A percentile compares a stretch with the other conserved stretches of the same genome.
Conservation (phyloP, 257 asterid species). For the Anisodus tanguticus region DNA sequence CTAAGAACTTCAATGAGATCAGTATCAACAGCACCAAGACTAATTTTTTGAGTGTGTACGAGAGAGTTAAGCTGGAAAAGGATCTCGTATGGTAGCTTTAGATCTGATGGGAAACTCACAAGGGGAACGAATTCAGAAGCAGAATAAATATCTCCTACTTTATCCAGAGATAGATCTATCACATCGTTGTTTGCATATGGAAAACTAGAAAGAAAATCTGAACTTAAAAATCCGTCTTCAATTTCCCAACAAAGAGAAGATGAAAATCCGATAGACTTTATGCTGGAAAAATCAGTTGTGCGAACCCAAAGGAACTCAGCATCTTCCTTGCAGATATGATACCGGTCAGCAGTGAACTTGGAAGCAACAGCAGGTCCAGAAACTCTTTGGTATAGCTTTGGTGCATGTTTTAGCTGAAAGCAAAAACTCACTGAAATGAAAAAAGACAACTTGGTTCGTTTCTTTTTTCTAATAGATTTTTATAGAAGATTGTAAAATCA, state of each 20-base stretch:
- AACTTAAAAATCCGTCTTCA: conserved; percentile 46
- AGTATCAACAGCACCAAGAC: conserved; percentile 62
- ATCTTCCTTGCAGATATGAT: conserved; percentile 79
- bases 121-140: conserved; percentile 70
- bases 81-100: conserved; percentile 64
- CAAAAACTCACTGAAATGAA: conserved; percentile 10
- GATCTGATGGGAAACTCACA: conserved; percentile 44
- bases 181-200: conserved; percentile 53
- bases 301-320: conserved; percentile 80
- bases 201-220: conserved; percentile 51
- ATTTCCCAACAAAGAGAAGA: conserved; percentile 80
- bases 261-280: conserved; percentile 69
- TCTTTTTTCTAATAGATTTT: conserved; percentile 5
- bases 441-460: not conserved
- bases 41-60: conserved; percentile 75
- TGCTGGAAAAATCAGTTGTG: conserved; percentile 78
- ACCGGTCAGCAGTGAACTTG: conserved; percentile 64
- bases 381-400: conserved; percentile 66
- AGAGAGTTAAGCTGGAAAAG: conserved; percentile 89
- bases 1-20: conserved; percentile 62
- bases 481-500: not conserved
- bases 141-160: conserved; percentile 44
- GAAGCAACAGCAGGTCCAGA: conserved; percentile 69
- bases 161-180: conserved; percentile 53
- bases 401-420: conserved; percentile 81